phyloP scores from a whole-genome alignment of 2,329 filamentous ascomycete genomes.

The Bisporella sp. region DNA sequence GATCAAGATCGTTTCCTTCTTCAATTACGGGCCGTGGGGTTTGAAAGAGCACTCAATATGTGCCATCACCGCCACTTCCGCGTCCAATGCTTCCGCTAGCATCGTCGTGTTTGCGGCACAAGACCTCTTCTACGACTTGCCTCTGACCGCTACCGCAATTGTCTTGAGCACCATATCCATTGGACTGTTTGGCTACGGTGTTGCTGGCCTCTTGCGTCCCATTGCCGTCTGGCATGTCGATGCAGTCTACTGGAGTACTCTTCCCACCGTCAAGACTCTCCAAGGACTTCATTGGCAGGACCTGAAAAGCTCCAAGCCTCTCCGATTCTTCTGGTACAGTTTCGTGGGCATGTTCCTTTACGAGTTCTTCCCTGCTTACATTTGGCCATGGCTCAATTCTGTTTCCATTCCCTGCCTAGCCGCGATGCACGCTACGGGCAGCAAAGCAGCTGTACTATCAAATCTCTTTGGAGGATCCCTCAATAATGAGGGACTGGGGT shows the following conservation, averaged over 20 bases:
- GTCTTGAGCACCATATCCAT: constrained; percentile 41
- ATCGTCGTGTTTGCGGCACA: constrained; percentile 39
- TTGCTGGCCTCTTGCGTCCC: constrained; percentile 39
- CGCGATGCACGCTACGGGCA: constrained; percentile 36
- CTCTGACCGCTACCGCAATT: constrained; percentile 31
- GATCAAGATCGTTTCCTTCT: constrained; percentile 34
- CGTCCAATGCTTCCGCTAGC: constrained; percentile 38
- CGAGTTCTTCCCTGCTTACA: constrained; percentile 41
- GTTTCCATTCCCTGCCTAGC: constrained; percentile 40
- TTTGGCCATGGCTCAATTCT: constrained; percentile 37
- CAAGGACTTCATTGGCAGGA: constrained; percentile 34
- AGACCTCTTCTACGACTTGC: constrained; percentile 37
- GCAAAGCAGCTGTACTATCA: constrained; percentile 37
- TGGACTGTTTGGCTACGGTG: constrained; percentile 41
- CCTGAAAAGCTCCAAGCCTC: constrained; percentile 30
- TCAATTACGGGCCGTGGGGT: constrained; percentile 45
- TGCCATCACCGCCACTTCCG: constrained; percentile 46
- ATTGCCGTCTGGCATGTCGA: constrained; percentile 40
- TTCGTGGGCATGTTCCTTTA: constrained; percentile 38
- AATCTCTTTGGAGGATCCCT: constrained; percentile 41
- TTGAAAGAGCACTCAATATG: constrained; percentile 51
- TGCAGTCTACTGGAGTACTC: constrained; percentile 38
- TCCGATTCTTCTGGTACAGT: constrained; percentile 35
- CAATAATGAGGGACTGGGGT: constrained; percentile 38
- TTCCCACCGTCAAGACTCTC: constrained; percentile 33